Evolutionary conservation across 768 basidiomycete species (phyloP), one percentile per base, ranked within the genome.

Genomic region (Gelatoporia subvermispora): DNA sequence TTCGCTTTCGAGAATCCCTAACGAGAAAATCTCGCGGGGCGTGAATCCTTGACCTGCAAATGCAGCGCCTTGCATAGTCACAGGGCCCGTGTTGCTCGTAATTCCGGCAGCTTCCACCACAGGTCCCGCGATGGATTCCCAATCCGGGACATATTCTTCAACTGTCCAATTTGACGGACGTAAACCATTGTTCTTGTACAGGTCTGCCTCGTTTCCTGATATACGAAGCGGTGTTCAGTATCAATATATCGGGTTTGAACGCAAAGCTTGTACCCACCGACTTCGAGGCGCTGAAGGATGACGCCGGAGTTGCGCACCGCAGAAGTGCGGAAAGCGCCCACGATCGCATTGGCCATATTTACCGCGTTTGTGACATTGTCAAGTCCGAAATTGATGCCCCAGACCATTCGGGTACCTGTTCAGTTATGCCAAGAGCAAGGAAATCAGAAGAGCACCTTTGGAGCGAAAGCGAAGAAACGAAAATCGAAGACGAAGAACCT

Each of bases 381-480:
- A 11, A 55, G 60, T 5, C 81, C 81, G n/a, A 85, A 65, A 61
- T 87, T 85, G 41, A 85, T 67, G 13, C 82, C 84, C 81, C 81
- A 86, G 13, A 70, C 78, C 53, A 86, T 79, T 43, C 73, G 75
- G 9, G 82, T 82, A 21, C 75, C 82, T 82, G 53, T 18, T 16
- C 18, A 13, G 5, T n/a, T n/a, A n/a, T n/a, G n/a, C n/a, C n/a
- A n/a, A n/a, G n/a, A n/a, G n/a, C 35, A 10, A n/a, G n/a, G 35
- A 36, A 10, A 36, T n/a, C n/a, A 36, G n/a, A n/a, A n/a, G n/a
- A n/a, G n/a, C n/a, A n/a, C n/a, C n/a, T n/a, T n/a, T 31, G 28
- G 28, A 13, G 28, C 28, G 13, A 13, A 31, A 31, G 28, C 28
- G 28, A 31, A 31, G 5, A 13, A 31, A 13, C 5, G 28, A 13